Percentiles rank a stretch among this genome's conserved stretches.
phyloP scores from a whole-genome alignment of 1,139 yeast species.

The Suhomyces bolitotheri region DNA sequence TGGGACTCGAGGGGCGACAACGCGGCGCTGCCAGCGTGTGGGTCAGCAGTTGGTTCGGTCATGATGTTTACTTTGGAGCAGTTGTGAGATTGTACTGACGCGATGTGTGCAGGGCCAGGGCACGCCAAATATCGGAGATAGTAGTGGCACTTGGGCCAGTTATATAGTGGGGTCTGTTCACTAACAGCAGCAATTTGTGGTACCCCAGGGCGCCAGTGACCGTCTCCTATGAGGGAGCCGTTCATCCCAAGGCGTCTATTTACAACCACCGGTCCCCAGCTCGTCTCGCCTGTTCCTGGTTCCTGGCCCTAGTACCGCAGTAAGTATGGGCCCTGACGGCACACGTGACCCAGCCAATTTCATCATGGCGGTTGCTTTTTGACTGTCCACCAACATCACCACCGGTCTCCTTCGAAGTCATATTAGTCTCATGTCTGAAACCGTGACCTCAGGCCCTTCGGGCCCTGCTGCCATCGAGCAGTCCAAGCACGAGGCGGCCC shows the following conservation, averaged over 20 bases:
- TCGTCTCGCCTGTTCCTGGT: too few species aligned
- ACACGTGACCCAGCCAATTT: constrained; percentile 1
- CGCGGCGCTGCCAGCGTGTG: constrained; percentile 31
- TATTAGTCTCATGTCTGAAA: constrained; percentile 6
- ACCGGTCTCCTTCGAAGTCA: too few species aligned
- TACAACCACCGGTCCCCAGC: too few species aligned
- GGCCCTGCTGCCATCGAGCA: constrained; percentile 6
- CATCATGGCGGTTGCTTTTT: background rate
- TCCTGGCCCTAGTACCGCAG: too few species aligned
- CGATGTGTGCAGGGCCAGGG: background rate
- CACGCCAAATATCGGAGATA: too few species aligned
- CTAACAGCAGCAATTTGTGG: too few species aligned
- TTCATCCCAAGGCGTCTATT: too few species aligned
- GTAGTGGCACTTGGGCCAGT: too few species aligned
- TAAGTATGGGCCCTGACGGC: too few species aligned
- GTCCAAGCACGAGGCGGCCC: constrained; percentile 2
- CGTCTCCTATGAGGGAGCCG: too few species aligned
- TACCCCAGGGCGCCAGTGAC: too few species aligned
- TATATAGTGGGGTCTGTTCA: too few species aligned
- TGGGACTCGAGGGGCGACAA: constrained; percentile 41
- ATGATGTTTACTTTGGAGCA: background rate
- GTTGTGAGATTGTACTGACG: background rate
- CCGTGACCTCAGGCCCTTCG: constrained; percentile 7
- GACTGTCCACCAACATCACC: constrained; percentile 1
- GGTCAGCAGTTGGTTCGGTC: constrained; percentile 16